Base-by-base conservation (phyloP, 2,329 filamentous ascomycete species). In the Nannizziopsis barbatae region DNA sequence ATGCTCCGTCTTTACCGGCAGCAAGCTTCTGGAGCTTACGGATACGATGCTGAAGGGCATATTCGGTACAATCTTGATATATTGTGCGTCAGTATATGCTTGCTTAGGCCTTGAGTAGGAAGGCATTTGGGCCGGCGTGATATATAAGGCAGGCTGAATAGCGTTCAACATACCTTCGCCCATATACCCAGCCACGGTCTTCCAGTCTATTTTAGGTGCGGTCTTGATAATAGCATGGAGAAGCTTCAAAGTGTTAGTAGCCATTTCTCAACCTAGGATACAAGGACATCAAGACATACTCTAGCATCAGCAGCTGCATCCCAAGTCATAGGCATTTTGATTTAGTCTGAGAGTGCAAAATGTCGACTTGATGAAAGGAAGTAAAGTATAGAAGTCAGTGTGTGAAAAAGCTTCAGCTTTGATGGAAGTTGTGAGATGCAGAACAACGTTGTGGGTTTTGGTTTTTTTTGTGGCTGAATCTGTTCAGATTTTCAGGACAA, bases 271-370 rank as follows among this genome's bases (percentile, higher is more conserved):
- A 38, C 6, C 12, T 42, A 33, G 35, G 22, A 39, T 27, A 17
- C 4, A 11, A 35, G 32, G 2, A 32, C 15, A 36, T 7, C 12
- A 47, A 4, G 18, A 38, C 52, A 49, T 56, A 63, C 62, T 53
- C 55, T 60, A n/a, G 59, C 59, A 22, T 63, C 60, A 0, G 54
- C 46, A n/a, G 59, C 37, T 0, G 55, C 49, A 6, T 57, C 55
- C 62, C 62, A 64, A 0, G 32, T 55, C 27, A 62, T 62, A 5
- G 58, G 54, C 60, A 63, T 64, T 2, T 17, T 27, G 22, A 27
- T n/a, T n/a, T 27, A 43, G 58, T 49, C 20, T 7, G n/a, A 38
- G 22, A 4, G 7, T 27, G 3, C 7, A 7, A 27, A 7, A 27
- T 4, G 3, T 27, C 7, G 3, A 20, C 10, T 27, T 38, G 22